Conservation (phyloP, 495 filamentous ascomycete species). For the Podospora anserina region DNA sequence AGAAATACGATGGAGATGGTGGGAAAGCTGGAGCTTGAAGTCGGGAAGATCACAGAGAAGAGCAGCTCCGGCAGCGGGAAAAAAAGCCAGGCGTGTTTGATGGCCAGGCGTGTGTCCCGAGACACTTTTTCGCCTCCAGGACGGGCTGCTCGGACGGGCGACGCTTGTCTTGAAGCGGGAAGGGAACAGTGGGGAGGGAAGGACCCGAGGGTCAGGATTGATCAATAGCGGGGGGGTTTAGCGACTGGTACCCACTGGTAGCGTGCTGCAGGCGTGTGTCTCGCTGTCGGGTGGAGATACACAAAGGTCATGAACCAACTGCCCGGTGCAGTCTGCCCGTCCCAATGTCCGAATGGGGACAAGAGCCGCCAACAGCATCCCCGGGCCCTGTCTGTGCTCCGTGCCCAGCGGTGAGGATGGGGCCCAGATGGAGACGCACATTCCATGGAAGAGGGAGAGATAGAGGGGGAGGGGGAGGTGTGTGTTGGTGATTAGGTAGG, state of each 20-base stretch:
- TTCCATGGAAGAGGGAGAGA: no score
- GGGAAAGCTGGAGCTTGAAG: background rate
- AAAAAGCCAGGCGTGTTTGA: background rate
- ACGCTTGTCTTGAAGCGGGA: constrained; percentile 4
- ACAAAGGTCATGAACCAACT: background rate
- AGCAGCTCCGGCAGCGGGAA: background rate
- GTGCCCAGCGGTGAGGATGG: background rate
- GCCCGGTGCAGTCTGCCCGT: background rate
- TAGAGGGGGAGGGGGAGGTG: no score
- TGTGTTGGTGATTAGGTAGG: background rate
- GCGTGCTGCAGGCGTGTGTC: no score
- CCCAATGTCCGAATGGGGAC: no score
- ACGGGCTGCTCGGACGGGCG: background rate
- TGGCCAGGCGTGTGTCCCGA: background rate
- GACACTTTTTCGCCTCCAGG: constrained; percentile 3
- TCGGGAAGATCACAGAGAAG: background rate
- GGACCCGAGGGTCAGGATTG: background rate
- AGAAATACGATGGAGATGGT: background rate
- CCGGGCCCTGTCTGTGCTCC: background rate
- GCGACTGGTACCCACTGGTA: no score
- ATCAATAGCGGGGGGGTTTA: background rate
- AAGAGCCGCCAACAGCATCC: background rate
- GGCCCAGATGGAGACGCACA: no score
- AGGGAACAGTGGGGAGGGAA: background rate
- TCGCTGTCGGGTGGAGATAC: background rate